Percentiles rank a stretch among this genome's conserved stretches.
Evolutionary conservation across 1,284 basidiomycete genomes (phyloP).

Genomic region (Xerocomus cyaneibrunnescens): DNA sequence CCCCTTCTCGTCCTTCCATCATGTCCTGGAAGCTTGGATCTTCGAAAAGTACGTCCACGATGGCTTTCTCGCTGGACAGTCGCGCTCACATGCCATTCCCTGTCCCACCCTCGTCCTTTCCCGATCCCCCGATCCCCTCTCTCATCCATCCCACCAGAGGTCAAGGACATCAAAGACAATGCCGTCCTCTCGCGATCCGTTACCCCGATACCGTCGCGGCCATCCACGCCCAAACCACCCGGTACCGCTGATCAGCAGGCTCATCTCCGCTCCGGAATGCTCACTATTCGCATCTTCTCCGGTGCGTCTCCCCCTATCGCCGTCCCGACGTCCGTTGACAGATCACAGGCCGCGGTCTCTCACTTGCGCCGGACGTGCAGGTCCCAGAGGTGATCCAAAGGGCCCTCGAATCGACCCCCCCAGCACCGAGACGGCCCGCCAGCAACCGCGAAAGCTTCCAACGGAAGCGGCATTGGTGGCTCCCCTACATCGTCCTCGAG

Average conservation of each 20-base stretch:
- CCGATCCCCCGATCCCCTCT: constrained; percentile 2
- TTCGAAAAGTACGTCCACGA: constrained; percentile 39
- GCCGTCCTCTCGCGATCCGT: constrained; percentile 67
- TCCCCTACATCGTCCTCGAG: constrained; percentile 96
- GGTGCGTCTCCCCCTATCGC: constrained; percentile 44
- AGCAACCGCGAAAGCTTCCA: constrained; percentile 86
- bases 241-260: constrained; percentile 47
- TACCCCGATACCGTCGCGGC: constrained; percentile 71
- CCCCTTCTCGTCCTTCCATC: neutral
- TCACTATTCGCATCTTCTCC: constrained; percentile 87
- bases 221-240: constrained; percentile 66
- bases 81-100: neutral
- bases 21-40: constrained; percentile 48
- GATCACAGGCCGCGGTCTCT: constrained; percentile 63
- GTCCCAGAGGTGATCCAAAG: constrained; percentile 87
- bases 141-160: constrained; percentile 41
- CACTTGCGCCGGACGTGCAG: constrained; percentile 69
- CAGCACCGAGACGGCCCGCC: constrained; percentile 51
- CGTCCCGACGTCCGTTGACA: neutral
- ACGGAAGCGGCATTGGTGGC: constrained; percentile 91
- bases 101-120: neutral
- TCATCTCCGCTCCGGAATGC: constrained; percentile 76
- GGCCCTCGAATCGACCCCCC: constrained; percentile 64
- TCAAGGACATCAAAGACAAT: constrained; percentile 67
- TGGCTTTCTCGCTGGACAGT: neutral